These are phyloP conservation scores for Musa beccarii DNA, from an alignment of 176 grass and related monocot genomes.

Conservation along the genomic window DNA sequence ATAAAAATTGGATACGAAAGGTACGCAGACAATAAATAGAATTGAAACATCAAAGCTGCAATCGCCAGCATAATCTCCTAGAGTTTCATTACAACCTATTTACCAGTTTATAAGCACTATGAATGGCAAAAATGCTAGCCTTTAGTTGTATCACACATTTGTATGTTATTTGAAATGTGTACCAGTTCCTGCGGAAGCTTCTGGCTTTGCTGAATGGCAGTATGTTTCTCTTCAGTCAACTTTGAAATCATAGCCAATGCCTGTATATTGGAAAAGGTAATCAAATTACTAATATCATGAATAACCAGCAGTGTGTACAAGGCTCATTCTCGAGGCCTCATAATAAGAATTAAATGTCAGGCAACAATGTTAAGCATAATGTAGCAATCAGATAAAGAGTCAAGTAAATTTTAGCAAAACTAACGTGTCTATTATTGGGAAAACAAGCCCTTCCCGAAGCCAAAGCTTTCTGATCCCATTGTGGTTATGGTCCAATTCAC, in stretches of 20 bases:
- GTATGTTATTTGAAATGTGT: constrained; percentile 10
- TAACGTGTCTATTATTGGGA: too few relatives aligned
- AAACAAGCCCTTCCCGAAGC: too few relatives aligned
- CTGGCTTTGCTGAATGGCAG: constrained; percentile 74
- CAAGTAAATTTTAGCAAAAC: too few relatives aligned
- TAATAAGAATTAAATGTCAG: not conserved
- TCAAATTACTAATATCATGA: not conserved
- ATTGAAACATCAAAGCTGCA: too few relatives aligned
- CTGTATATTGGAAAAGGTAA: constrained; percentile 18
- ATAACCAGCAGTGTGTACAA: not conserved
- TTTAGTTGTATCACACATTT: not conserved
- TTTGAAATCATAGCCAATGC: constrained; percentile 44
- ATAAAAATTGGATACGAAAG: too few relatives aligned
- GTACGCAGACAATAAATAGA: too few relatives aligned
- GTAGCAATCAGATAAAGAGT: not conserved
- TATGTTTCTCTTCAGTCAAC: constrained; percentile 69
- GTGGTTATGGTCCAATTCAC: not conserved
- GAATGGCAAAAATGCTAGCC: not conserved
- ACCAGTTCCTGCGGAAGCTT: constrained; percentile 82
- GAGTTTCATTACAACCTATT: not conserved
- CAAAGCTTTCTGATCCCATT: not conserved
- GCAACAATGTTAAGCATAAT: not conserved
- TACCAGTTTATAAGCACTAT: not conserved
- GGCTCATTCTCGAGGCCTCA: too few relatives aligned
- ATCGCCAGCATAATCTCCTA: too few relatives aligned